Percentiles rank a stretch among this genome's conserved stretches.
These are phyloP conservation scores for Cystofilobasidium capitatum DNA, from an alignment of 768 basidiomycete species.

Conservation along the genomic window DNA sequence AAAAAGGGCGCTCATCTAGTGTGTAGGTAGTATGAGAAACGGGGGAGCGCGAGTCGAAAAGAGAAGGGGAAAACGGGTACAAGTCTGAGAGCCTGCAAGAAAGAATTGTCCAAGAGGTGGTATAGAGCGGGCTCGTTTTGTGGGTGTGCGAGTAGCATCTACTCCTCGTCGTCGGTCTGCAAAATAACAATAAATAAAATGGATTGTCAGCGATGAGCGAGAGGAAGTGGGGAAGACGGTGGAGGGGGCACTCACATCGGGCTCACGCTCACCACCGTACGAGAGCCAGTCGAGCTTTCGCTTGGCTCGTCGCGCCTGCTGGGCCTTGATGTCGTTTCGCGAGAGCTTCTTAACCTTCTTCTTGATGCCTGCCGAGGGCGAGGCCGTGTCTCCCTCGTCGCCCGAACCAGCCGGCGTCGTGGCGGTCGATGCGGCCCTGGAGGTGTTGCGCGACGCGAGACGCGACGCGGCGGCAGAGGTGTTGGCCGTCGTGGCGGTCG, in stretches of 20 bases:
- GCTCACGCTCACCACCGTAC: constrained; percentile 52
- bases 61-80: not conserved
- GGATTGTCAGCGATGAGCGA: not conserved
- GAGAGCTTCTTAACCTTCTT: constrained; percentile 67
- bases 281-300: constrained; percentile 76
- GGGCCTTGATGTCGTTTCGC: constrained; percentile 59
- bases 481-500: not conserved
- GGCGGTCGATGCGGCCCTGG: constrained; percentile 56
- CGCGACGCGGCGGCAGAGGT: constrained; percentile 59
- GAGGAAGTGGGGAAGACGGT: not conserved
- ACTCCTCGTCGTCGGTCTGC: not conserved
- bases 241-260: constrained; percentile 26
- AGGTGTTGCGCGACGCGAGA: constrained; percentile 57
- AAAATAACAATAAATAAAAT: not conserved
- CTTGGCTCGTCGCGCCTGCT: constrained; percentile 70
- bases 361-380: constrained; percentile 35
- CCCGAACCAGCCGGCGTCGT: constrained; percentile 60
- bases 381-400: constrained; percentile 49
- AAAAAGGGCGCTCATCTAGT: not conserved
- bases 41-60: not conserved
- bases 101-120: not conserved
- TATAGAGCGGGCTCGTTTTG: too few relatives aligned
- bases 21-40: not conserved
- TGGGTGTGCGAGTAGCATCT: too few relatives aligned
- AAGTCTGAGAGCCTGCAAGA: not conserved